phyloP scores from a whole-genome alignment of 805 yeast genomes.

The Priceomyces carsonii region DNA sequence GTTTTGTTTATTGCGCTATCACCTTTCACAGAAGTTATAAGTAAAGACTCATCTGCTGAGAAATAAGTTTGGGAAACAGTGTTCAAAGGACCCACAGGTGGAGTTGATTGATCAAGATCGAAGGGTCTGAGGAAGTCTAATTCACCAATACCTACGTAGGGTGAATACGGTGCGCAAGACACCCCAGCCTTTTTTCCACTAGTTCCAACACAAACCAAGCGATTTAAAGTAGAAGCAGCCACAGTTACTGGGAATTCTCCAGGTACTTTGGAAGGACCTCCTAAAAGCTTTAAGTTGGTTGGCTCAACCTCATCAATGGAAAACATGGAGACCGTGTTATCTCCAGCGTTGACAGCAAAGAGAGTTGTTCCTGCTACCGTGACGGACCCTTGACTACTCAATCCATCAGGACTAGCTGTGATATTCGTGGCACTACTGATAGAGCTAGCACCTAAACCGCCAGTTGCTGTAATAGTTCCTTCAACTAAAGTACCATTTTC shows the following conservation, averaged over 20 bases:
- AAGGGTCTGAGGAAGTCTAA: constrained; percentile 1
- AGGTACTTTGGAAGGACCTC: background rate
- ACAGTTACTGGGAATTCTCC: constrained; percentile 2
- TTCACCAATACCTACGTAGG: background rate
- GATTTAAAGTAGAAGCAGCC: background rate
- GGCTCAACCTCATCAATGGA: background rate
- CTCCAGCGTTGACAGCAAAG: constrained; percentile 1
- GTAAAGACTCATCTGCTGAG: constrained; percentile 1
- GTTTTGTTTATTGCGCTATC: background rate
- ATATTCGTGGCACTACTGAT: background rate
- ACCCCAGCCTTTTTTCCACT: background rate
- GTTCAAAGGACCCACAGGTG: constrained; percentile 1
- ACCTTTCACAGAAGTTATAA: background rate
- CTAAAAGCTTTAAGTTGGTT: background rate
- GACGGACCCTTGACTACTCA: constrained; percentile 1
- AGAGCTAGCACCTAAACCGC: background rate
- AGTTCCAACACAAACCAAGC: constrained; percentile 3
- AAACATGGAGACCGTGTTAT: background rate
- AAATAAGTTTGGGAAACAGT: constrained; percentile 2
- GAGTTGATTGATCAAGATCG: background rate
- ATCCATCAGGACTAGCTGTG: background rate
- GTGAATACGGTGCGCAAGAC: constrained; percentile 2
- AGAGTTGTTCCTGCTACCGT: background rate
- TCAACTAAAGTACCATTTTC: background rate
- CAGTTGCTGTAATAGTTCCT: background rate